These are phyloP conservation scores for Starmerella etchellsii DNA, from an alignment of 805 yeast genomes.

Conservation along the genomic window DNA sequence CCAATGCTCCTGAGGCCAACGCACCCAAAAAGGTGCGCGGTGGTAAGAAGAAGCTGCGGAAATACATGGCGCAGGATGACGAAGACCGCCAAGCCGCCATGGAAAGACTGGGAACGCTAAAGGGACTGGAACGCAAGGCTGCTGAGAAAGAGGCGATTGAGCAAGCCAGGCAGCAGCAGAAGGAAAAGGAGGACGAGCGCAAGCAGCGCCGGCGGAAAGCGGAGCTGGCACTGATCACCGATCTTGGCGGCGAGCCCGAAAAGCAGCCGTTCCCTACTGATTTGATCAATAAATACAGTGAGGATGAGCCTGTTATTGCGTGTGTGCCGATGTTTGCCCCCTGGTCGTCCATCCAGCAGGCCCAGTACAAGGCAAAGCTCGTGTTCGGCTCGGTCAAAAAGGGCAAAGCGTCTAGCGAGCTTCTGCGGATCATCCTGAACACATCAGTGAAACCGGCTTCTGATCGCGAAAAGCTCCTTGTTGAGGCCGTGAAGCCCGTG, in stretches of 20 bases:
- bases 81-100: slow-evolving; percentile 65
- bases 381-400: slow-evolving; percentile 73
- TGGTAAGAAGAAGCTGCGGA: slow-evolving; percentile 64
- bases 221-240: slow-evolving; percentile 32
- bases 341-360: slow-evolving; percentile 65
- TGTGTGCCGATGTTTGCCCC: slow-evolving; percentile 87
- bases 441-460: slow-evolving; percentile 7
- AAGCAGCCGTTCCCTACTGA: slow-evolving; percentile 35
- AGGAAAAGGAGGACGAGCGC: slow-evolving; percentile 28
- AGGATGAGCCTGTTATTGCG: slow-evolving; percentile 43
- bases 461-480: slow-evolving; percentile 7
- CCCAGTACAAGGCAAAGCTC: slow-evolving; percentile 69
- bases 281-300: slow-evolving; percentile 23
- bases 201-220: slow-evolving; percentile 34
- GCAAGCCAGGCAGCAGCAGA: slow-evolving; percentile 29
- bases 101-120: slow-evolving; percentile 74
- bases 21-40: slow-evolving; percentile 46
- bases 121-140: slow-evolving; percentile 34
- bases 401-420: slow-evolving; percentile 71
- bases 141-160: slow-evolving; percentile 29
- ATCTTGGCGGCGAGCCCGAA: slow-evolving; percentile 25
- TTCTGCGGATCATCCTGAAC: slow-evolving; percentile 40
- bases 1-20: not conserved
- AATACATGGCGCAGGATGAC: slow-evolving; percentile 86
- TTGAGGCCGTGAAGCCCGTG: slow-evolving; percentile 9